Evolutionary conservation across 2,329 filamentous ascomycete genomes (phyloP), one percentile per base, ranked within the genome.

Genomic region (Blastomyces gilchristii): DNA sequence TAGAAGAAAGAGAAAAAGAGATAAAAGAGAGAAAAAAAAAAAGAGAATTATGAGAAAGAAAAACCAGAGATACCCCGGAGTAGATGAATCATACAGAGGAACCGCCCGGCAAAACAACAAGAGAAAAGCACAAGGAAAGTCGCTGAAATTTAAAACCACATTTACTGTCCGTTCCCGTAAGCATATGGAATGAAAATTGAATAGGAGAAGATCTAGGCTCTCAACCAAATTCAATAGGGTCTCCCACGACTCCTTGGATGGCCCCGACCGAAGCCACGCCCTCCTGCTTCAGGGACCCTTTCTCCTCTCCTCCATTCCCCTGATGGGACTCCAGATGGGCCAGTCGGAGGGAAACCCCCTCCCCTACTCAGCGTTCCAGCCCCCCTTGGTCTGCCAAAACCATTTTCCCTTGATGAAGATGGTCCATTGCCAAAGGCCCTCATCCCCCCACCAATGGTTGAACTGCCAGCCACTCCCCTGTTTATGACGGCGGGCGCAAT

Each of bases 401-500:
- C 79, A 68, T 77, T 77, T 63, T 82, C 79, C 58, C 79, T 74
- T 18, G 18, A 45, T 18, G 69, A 69, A 68, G 68, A 61, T 59
- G 64, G 62, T 34, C 61, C 58, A 28, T 64, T 43, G 37, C 68
- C 64, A 68, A 74, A 76, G 60, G 71, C 77, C 63, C 72, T 72
- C 75, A 75, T 78, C 2, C 73, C 71, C 54, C 74, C 71, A 16
- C 76, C 77, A 37, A 76, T 71, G 47, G 58, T 76, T 69, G 77
- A 67, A 18, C 74, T 77, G n/a, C 79, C 75, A 1, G 78, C 77
- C 60, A 76, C 75, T 43, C 78, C 75, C 37, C 81, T 79, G 28
- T 78, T 78, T 14, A 82, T 79, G n/a, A 82, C 78, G 11, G 78
- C 69, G 47, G 88, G 85, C 53, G 87, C 86, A 49, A 95, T 86